Evolutionary conservation across 495 filamentous ascomycete genomes (phyloP), one percentile per base, ranked within the genome.

Genomic region (Immersiella caudata): DNA sequence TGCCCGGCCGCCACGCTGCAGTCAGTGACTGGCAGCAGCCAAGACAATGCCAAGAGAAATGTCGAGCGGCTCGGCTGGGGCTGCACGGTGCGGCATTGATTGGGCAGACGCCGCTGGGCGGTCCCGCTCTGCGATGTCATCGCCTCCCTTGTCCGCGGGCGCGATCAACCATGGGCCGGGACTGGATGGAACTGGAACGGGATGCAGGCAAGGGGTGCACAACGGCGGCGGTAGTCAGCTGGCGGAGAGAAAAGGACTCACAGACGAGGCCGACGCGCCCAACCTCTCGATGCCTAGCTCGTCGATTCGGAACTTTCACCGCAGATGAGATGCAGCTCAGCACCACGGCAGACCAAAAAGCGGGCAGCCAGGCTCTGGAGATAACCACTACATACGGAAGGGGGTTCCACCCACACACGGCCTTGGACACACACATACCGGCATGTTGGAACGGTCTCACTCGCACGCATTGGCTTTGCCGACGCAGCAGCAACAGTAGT

Each of bases 361-460:
- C 9, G 40, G 16, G 5, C 11, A 14, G 40, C 40, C 11, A 46
- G 40, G 40, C 40, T 12, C 40, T 46, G 3, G 29, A 33, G 29
- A 33, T 33, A 33, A 4, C 29, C 29, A 33, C 8, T 33, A 33
- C 29, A 33, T 57, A 24, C 25, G n/a, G 54, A 24, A 24, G n/a
- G 12, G 29, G 49, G 21, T 5, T 5, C 5, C 52, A 24, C 52
- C n/a, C 24, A 55, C 21, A 55, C 52, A 9, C 24, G 52, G 22
- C 20, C 14, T n/a, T 22, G 52, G 21, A 26, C 24, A 22, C 52
- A 55, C 20, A 12, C 24, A 26, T 6, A 55, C 52, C 56, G 56
- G 56, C 56, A 59, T 33, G 18, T 33, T 59, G 56, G 56, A 27
- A 35, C 56, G 27, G 56, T 59, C 56, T 59, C 56, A 33, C 21